phyloP scores from a whole-genome alignment of 2,329 filamentous ascomycete species.

The Sarocladium brachiariae region DNA sequence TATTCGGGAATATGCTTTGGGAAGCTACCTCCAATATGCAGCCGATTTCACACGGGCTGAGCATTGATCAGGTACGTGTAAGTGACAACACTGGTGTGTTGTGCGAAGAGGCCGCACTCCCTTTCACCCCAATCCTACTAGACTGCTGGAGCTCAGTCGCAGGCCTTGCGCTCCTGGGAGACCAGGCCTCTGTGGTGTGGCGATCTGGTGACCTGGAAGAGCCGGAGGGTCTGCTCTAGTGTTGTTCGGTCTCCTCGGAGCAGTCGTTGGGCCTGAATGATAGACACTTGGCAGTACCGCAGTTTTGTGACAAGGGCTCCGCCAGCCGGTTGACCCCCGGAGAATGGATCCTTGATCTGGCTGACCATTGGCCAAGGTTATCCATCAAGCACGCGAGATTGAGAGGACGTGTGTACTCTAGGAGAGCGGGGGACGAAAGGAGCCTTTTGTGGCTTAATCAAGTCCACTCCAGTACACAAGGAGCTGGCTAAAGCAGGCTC shows the following conservation, averaged over 20 bases:
- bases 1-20: no score
- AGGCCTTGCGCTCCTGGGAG: background rate
- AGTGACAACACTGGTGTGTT: background rate
- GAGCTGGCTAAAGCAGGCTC: background rate
- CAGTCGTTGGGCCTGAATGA: background rate
- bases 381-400: slow-evolving; percentile 10
- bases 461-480: background rate
- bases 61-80: background rate
- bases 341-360: background rate
- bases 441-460: slow-evolving; percentile 3
- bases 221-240: background rate
- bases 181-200: background rate
- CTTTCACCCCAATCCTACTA: background rate
- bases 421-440: background rate
- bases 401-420: background rate
- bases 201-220: background rate
- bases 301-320: slow-evolving; percentile 8
- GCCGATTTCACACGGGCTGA: background rate
- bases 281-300: slow-evolving; percentile 5
- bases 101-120: background rate
- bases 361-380: background rate
- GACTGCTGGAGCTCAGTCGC: background rate
- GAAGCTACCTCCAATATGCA: no score
- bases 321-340: slow-evolving; percentile 7
- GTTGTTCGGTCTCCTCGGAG: slow-evolving; percentile 1